Evolutionary conservation across 768 basidiomycete species (phyloP).

Genomic region (Boletus barrowsii): DNA sequence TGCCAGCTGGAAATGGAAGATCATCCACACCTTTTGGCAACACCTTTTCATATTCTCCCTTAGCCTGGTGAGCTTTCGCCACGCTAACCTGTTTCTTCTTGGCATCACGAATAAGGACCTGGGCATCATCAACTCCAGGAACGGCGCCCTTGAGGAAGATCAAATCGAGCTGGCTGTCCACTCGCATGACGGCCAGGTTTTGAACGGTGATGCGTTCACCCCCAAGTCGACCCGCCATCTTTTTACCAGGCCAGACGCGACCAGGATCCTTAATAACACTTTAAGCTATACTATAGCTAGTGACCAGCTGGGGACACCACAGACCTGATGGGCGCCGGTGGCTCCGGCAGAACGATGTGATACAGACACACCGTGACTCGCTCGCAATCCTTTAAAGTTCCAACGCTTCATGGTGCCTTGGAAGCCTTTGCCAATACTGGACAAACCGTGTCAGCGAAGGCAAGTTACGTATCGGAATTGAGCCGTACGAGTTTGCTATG

Average conservation of each 20-base stretch:
- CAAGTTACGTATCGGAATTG: neutral
- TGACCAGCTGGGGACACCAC: constrained; percentile 15
- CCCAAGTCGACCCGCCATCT: constrained; percentile 96
- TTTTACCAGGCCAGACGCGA: constrained; percentile 94
- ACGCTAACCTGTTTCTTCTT: constrained; percentile 78
- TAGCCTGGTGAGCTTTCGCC: constrained; percentile 61
- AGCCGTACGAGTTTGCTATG: constrained; percentile 77
- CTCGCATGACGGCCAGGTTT: constrained; percentile 84
- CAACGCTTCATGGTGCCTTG: constrained; percentile 97
- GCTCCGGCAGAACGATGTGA: constrained; percentile 93
- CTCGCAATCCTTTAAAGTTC: constrained; percentile 87
- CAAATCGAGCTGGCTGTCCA: constrained; percentile 84
- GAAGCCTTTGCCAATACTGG: constrained; percentile 94
- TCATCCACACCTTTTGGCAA: constrained; percentile 79
- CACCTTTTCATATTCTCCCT: constrained; percentile 72
- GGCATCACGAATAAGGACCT: constrained; percentile 82
- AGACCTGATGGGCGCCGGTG: constrained; percentile 91
- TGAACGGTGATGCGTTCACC: constrained; percentile 77
- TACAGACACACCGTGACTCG: constrained; percentile 94
- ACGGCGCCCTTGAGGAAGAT: constrained; percentile 90
- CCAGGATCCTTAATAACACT: constrained; percentile 75
- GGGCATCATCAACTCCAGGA: constrained; percentile 86
- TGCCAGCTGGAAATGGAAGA: constrained; percentile 92
- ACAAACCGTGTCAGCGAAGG: constrained; percentile 7
- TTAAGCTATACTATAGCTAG: neutral